These are phyloP conservation scores for Thalassiosira ordinaria DNA, from an alignment of 352 stramenopile species.

Conservation along the genomic window DNA sequence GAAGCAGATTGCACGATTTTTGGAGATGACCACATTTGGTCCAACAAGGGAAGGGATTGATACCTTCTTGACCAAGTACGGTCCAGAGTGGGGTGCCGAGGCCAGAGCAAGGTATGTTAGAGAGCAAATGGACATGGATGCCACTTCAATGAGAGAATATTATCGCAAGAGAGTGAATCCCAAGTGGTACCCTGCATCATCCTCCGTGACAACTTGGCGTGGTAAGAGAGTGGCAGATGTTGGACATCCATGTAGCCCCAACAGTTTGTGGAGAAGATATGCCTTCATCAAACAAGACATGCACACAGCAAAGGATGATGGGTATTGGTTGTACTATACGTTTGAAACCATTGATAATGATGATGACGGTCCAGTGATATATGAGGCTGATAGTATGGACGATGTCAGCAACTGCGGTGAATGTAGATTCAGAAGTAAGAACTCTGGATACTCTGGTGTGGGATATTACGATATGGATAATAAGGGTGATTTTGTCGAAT, in stretches of 20 bases:
- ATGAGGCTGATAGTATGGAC: conserved; percentile 43
- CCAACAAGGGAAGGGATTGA: conserved; percentile 58
- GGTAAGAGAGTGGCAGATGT: too few species aligned
- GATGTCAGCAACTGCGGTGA: background rate
- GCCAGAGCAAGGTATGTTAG: conserved; percentile 35
- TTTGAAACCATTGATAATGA: conserved; percentile 55
- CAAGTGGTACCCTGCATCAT: conserved; percentile 44
- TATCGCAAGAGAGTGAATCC: conserved; percentile 44
- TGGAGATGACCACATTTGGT: conserved; percentile 73
- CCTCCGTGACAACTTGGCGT: too few species aligned
- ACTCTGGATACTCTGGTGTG: conserved; percentile 36
- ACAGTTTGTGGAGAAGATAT: conserved; percentile 57
- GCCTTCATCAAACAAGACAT: conserved; percentile 43
- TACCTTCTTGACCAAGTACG: conserved; percentile 15
- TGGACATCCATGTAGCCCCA: conserved; percentile 56
- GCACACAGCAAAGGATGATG: background rate
- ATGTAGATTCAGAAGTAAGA: conserved; percentile 6
- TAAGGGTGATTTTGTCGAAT: conserved; percentile 48
- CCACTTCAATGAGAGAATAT: conserved; percentile 55
- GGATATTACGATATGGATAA: conserved; percentile 56
- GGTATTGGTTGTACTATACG: background rate
- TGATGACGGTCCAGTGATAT: conserved; percentile 28
- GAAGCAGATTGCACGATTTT: conserved; percentile 58
- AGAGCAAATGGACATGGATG: conserved; percentile 44
- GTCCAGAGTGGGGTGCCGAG: conserved; percentile 23